Conservation (phyloP, 1,139 yeast genomes). For the Pneumocystis jirovecii region DNA sequence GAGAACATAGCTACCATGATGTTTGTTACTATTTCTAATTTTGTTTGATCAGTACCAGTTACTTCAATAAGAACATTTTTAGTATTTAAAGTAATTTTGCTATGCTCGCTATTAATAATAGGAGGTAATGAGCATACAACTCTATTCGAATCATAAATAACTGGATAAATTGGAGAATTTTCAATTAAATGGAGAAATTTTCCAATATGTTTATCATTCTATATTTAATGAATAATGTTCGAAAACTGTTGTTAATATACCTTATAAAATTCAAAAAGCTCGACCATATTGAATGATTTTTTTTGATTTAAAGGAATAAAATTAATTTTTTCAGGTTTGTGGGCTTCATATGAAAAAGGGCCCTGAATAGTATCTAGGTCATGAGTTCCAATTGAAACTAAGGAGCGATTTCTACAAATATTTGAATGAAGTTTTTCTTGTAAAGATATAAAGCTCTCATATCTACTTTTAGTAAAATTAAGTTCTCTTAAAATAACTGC, state of each 20-base stretch:
- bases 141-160: conserved; percentile 63
- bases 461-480: conserved; percentile 63
- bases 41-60: conserved; percentile 90
- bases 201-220: conserved; percentile 71
- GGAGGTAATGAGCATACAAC: conserved; percentile 91
- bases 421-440: conserved; percentile 95
- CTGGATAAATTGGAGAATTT: conserved; percentile 83
- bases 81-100: conserved; percentile 76
- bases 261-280: conserved; percentile 79
- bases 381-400: conserved; percentile 97
- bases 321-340: conserved; percentile 61
- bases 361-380: conserved; percentile 71
- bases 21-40: conserved; percentile 79
- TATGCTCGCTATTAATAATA: conserved; percentile 80
- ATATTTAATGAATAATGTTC: not conserved
- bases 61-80: conserved; percentile 81
- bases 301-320: conserved; percentile 80
- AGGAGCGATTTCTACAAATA: conserved; percentile 88
- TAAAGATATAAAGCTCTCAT: conserved; percentile 85
- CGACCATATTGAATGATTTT: conserved; percentile 56
- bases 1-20: conserved; percentile 94
- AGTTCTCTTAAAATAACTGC: conserved; percentile 82
- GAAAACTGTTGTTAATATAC: not conserved
- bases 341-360: conserved; percentile 80
- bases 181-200: conserved; percentile 77